These are phyloP conservation scores for Laburnicola sp. DNA, from an alignment of 2,329 filamentous ascomycete genomes.

Conservation along the genomic window DNA sequence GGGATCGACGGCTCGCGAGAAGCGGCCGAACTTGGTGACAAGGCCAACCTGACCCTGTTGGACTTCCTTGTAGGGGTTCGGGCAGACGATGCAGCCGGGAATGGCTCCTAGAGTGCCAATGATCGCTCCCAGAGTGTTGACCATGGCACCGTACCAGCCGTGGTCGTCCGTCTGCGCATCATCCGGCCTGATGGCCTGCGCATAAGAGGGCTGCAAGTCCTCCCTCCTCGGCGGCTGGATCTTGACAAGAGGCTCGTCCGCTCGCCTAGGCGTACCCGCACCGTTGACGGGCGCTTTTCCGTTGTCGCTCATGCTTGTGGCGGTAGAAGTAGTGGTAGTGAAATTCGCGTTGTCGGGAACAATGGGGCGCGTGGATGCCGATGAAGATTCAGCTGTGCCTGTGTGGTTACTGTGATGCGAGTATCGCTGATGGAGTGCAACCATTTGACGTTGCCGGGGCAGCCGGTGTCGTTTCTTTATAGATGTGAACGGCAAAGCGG, in stretches of 20 bases:
- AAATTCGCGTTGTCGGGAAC: constrained; percentile 15
- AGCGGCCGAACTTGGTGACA: constrained; percentile 92
- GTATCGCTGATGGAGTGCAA: constrained; percentile 1
- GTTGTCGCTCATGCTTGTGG: constrained; percentile 36
- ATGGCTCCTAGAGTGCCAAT: constrained; percentile 83
- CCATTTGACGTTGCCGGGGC: constrained; percentile 3
- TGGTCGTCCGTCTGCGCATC: constrained; percentile 69
- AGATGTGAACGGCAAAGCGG: constrained; percentile 1
- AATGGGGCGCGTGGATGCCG: constrained; percentile 33
- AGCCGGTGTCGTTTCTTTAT: constrained; percentile 7
- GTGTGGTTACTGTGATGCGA: neutral
- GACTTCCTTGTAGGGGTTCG: constrained; percentile 94
- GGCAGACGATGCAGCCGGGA: constrained; percentile 88
- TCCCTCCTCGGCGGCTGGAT: constrained; percentile 81
- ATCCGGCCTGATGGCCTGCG: constrained; percentile 64
- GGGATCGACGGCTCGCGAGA: constrained; percentile 94
- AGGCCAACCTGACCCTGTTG: constrained; percentile 92
- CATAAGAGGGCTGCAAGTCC: constrained; percentile 84
- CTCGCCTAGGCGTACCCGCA: constrained; percentile 10
- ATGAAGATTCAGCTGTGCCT: constrained; percentile 5
- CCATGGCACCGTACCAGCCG: constrained; percentile 90
- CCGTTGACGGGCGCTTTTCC: constrained; percentile 44
- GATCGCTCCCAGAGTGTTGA: constrained; percentile 72
- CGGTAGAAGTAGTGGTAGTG: constrained; percentile 13
- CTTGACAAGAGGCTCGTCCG: constrained; percentile 48